These are phyloP conservation scores for Hymenoscyphus fructigenus DNA, from an alignment of 2,329 filamentous ascomycete genomes.

Conservation along the genomic window DNA sequence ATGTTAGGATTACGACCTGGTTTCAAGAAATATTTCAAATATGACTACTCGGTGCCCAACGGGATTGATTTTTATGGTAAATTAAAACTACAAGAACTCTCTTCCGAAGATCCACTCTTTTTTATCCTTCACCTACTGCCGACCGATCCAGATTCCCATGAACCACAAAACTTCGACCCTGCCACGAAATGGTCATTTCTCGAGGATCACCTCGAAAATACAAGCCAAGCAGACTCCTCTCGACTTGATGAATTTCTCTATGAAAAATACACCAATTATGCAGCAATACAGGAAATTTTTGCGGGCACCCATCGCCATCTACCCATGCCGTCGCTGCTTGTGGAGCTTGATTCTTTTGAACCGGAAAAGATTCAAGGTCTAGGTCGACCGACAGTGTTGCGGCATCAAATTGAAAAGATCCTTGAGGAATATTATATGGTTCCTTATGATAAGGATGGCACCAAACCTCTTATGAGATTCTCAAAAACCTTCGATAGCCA, in stretches of 20 bases:
- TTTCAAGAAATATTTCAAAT: slow-evolving; percentile 5
- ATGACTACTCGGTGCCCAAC: slow-evolving; percentile 1
- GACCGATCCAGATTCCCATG: neutral
- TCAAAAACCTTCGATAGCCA: slow-evolving; percentile 8
- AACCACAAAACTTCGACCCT: slow-evolving; percentile 5
- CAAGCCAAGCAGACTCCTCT: neutral
- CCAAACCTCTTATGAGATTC: slow-evolving; percentile 7
- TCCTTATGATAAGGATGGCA: slow-evolving; percentile 6
- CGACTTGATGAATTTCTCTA: slow-evolving; percentile 10
- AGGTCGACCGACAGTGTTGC: slow-evolving; percentile 12
- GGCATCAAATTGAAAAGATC: slow-evolving; percentile 12
- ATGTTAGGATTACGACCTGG: slow-evolving; percentile 1
- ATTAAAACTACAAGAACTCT: slow-evolving; percentile 1
- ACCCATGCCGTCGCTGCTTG: neutral
- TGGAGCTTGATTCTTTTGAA: neutral
- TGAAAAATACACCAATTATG: slow-evolving; percentile 10
- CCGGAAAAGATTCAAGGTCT: neutral
- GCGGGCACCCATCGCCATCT: neutral
- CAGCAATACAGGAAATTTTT: slow-evolving; percentile 11
- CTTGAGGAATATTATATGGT: slow-evolving; percentile 9
- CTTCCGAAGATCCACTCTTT: slow-evolving; percentile 8
- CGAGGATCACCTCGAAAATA: slow-evolving; percentile 11
- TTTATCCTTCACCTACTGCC: slow-evolving; percentile 9
- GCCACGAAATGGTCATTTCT: slow-evolving; percentile 12
- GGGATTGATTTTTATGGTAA: neutral